Evolutionary conservation across 805 yeast genomes (phyloP), one percentile per base, ranked within the genome.

Genomic region (Zygoascus tannicola): DNA sequence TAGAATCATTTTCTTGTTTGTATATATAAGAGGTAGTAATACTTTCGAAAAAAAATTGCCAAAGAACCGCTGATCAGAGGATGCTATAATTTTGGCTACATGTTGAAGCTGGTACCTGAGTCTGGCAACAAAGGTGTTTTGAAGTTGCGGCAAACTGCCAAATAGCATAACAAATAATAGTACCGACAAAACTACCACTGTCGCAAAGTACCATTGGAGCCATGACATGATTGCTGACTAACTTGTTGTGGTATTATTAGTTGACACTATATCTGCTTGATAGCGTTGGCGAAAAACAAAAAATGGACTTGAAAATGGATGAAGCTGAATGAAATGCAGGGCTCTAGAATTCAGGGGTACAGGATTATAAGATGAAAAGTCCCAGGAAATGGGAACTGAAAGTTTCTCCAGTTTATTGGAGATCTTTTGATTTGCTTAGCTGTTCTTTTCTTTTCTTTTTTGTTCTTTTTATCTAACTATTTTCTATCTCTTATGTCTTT

Each of bases 61-160:
- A 2, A 45, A 36, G 8, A 47, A 15, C n/a, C 21, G 20, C 34
- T 34, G 16, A 36, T 56, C 60, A 4, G 48, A 14, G 8, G 26
- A 28, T 26, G 40, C 40, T 14, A 51, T 15, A 18, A 34, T 20
- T 5, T 35, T 35, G 20, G 59, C 59, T 16, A 52, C 35, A 23
- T 38, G 43, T 44, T 53, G 23, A n/a, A 59, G 41, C 12, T 50
- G 22, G 2, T 35, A 32, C 30, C 59, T 49, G n/a, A 50, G 44
- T 28, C 46, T 30, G 14, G 57, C 51, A 10, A 57, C 40, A 15
- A 44, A 28, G 4, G 59, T 50, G 8, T 49, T 57, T 20, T 55
- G 57, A 32, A 57, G 56, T 22, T 56, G 57, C 2, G 67, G 67
- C 34, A 61, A 46, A n/a, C 59, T 51, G 2, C 67, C 67, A 44